These are phyloP conservation scores for Flaveria brownii DNA, from an alignment of 129 eudicot species.

Conservation along the genomic window DNA sequence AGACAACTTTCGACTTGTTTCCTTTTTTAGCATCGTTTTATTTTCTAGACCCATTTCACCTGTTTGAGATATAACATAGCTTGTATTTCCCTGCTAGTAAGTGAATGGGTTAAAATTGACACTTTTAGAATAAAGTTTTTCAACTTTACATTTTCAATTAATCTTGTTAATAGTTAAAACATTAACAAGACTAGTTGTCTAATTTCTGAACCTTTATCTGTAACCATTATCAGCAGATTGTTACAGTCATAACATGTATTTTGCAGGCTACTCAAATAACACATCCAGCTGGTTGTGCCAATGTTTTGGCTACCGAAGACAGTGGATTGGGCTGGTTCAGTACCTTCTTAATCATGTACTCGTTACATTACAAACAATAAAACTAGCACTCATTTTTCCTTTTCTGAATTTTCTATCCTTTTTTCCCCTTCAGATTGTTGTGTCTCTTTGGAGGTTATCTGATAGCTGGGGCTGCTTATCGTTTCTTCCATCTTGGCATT, in stretches of 20 bases:
- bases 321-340: constrained; percentile 84
- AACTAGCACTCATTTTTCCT: neutral
- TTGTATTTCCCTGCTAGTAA: too few species aligned
- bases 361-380: constrained; percentile 3
- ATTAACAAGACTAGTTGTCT: neutral
- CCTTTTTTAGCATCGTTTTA: neutral
- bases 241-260: constrained; percentile 9
- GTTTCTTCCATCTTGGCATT: constrained; percentile 62
- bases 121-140: neutral
- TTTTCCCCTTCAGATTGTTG: constrained; percentile 47
- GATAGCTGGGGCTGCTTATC: constrained; percentile 67
- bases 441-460: constrained; percentile 74
- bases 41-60: neutral
- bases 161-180: neutral
- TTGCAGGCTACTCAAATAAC: constrained; percentile 68
- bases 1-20: constrained; percentile 1
- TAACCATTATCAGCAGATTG: constrained; percentile 5
- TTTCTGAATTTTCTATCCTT: constrained; percentile 12
- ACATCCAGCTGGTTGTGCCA: constrained; percentile 93
- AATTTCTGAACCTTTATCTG: neutral
- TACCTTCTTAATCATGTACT: constrained; percentile 59
- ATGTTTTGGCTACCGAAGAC: constrained; percentile 53
- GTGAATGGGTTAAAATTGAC: neutral
- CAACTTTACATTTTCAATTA: neutral
- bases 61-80: neutral